phyloP scores from a whole-genome alignment of 2,329 filamentous ascomycete genomes.

The Pezicula radicicola region DNA sequence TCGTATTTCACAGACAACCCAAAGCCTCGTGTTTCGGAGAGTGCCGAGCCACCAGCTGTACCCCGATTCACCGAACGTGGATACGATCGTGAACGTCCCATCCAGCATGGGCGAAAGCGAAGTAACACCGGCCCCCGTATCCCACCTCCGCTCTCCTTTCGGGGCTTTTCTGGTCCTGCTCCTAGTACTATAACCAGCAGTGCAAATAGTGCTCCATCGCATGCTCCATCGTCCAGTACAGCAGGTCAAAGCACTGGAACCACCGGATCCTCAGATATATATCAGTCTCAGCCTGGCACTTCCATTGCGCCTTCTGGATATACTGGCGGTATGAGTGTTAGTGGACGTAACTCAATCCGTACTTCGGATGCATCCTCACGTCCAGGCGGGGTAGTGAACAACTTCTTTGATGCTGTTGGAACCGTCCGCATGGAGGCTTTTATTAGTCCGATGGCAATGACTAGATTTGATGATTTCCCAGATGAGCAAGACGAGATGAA shows the following conservation, averaged over 20 bases:
- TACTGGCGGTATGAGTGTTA: slow-evolving; percentile 38
- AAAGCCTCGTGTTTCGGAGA: slow-evolving; percentile 33
- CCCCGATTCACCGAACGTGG: slow-evolving; percentile 64
- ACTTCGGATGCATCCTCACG: slow-evolving; percentile 27
- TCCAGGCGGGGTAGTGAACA: slow-evolving; percentile 27
- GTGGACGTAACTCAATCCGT: slow-evolving; percentile 31
- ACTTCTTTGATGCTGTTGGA: slow-evolving; percentile 82
- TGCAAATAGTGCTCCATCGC: slow-evolving; percentile 29
- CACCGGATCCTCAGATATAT: slow-evolving; percentile 58
- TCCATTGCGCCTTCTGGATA: slow-evolving; percentile 28
- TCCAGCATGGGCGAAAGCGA: slow-evolving; percentile 74
- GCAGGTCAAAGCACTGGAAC: slow-evolving; percentile 56
- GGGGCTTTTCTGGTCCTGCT: slow-evolving; percentile 60
- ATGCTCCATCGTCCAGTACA: slow-evolving; percentile 49
- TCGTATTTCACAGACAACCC: slow-evolving; percentile 18
- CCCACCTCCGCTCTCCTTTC: slow-evolving; percentile 68
- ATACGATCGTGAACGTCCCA: slow-evolving; percentile 13
- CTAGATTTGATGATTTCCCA: slow-evolving; percentile 25
- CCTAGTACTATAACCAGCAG: slow-evolving; percentile 6
- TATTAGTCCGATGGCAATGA: slow-evolving; percentile 59
- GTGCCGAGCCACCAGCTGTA: slow-evolving; percentile 66
- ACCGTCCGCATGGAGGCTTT: slow-evolving; percentile 98
- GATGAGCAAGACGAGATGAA: slow-evolving; percentile 30
- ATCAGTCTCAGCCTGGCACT: slow-evolving; percentile 50
- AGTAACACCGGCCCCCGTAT: slow-evolving; percentile 83